Conservation (phyloP, 192 early-diverging fungal species). For the Linnemannia schmuckeri region DNA sequence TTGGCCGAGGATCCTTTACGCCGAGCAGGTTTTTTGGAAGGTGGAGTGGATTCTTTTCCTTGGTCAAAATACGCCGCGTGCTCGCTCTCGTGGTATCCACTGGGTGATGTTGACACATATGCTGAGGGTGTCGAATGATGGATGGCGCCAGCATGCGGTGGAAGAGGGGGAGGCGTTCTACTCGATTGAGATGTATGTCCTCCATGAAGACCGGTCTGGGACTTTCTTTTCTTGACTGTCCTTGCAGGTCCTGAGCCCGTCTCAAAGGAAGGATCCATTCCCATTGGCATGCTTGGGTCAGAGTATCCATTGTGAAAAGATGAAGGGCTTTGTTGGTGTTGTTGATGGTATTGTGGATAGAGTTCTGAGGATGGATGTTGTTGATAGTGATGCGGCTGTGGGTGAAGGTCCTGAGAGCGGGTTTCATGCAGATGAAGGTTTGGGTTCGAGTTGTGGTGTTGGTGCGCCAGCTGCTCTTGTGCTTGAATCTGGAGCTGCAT, state of each 20-base stretch:
- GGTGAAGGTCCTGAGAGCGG: conserved; percentile 7
- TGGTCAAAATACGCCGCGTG: conserved; percentile 1
- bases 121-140: conserved; percentile 15
- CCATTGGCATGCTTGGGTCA: conserved; percentile 5
- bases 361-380: conserved; percentile 22
- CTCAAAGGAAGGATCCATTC: background rate
- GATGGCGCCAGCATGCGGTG: conserved; percentile 3
- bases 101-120: conserved; percentile 20
- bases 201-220: conserved; percentile 16
- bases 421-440: conserved; percentile 23
- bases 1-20: conserved; percentile 34
- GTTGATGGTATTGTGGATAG: conserved; percentile 22
- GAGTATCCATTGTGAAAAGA: conserved; percentile 3
- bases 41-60: conserved; percentile 12
- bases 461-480: conserved; percentile 24
- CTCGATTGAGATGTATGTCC: background rate
- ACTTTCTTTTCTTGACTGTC: conserved; percentile 25
- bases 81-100: conserved; percentile 18
- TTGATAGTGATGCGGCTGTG: conserved; percentile 19
- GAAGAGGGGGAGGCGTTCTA: conserved; percentile 19
- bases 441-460: conserved; percentile 19
- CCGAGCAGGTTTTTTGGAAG: conserved; percentile 27
- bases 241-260: background rate
- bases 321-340: background rate
- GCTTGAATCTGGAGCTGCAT: conserved; percentile 27